phyloP scores from a whole-genome alignment of 371 early-diverging fungal genomes.

The Syncephalis fuscata region DNA sequence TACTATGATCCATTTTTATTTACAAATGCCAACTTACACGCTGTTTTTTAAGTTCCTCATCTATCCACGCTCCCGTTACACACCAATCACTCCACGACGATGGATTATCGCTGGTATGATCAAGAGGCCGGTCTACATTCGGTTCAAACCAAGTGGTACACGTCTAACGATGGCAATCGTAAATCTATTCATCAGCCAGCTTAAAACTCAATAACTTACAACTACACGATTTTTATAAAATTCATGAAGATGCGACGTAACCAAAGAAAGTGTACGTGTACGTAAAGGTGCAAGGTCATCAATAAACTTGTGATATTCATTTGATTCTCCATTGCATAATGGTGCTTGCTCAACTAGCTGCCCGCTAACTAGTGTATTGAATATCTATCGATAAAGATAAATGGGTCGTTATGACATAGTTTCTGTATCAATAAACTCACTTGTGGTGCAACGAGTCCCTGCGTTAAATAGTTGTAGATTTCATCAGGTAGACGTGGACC shows the following conservation, averaged over 20 bases:
- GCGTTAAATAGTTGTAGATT: constrained; percentile 51
- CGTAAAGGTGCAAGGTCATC: constrained; percentile 32
- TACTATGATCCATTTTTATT: neutral
- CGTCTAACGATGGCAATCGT: constrained; percentile 6
- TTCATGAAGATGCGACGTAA: constrained; percentile 42
- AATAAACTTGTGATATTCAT: constrained; percentile 53
- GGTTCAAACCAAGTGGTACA: constrained; percentile 45
- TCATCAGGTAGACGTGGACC: constrained; percentile 63
- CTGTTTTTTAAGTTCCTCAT: constrained; percentile 16
- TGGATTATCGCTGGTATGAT: constrained; percentile 8
- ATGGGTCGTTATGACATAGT: neutral
- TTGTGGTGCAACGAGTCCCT: constrained; percentile 50
- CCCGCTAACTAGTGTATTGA: constrained; percentile 50
- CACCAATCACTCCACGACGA: constrained; percentile 15
- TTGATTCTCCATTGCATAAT: constrained; percentile 61
- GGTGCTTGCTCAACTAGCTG: constrained; percentile 54
- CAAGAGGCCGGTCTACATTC: constrained; percentile 19
- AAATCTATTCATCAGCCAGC: constrained; percentile 4
- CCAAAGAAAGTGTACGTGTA: constrained; percentile 34
- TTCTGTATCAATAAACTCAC: constrained; percentile 7
- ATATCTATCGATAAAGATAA: constrained; percentile 13
- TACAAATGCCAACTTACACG: constrained; percentile 5
- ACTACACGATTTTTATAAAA: constrained; percentile 50
- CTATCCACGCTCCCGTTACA: constrained; percentile 15
- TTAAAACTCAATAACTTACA: constrained; percentile 24